Evolutionary conservation across 1,284 basidiomycete genomes (phyloP).

Genomic region (Melampsora medusae): DNA sequence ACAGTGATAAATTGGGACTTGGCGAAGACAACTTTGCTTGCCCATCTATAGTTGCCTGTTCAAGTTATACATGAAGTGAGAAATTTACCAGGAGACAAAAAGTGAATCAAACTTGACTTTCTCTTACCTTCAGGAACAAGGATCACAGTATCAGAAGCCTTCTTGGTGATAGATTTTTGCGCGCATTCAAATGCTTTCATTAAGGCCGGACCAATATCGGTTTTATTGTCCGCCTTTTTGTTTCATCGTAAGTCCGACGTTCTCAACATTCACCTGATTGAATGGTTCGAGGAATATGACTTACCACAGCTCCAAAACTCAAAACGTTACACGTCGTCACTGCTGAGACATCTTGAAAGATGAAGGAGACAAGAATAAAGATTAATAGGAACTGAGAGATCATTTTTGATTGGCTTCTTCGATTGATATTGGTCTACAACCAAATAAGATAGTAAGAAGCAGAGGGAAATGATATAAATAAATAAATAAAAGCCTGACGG

Average conservation of each 20-base stretch:
- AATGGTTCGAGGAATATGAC: not conserved
- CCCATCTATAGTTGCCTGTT: not conserved
- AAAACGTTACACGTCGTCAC: conserved; percentile 19
- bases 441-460: no score
- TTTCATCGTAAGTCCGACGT: not conserved
- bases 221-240: conserved; percentile 19
- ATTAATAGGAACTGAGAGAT: no score
- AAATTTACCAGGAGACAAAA: no score
- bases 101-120: no score
- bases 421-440: no score
- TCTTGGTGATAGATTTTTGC: not conserved
- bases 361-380: no score
- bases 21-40: not conserved
- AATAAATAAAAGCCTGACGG: no score
- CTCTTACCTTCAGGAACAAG: conserved; percentile 22
- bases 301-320: conserved; percentile 28
- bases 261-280: not conserved
- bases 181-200: conserved; percentile 29
- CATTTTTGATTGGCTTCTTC: no score
- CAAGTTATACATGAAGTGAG: no score
- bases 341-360: no score
- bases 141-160: conserved; percentile 17
- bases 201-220: conserved; percentile 30
- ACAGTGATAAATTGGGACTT: not conserved
- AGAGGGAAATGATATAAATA: no score